Evolutionary conservation across 164 flowering plant species (phyloP).

Genomic region (Macadamia integrifolia): DNA sequence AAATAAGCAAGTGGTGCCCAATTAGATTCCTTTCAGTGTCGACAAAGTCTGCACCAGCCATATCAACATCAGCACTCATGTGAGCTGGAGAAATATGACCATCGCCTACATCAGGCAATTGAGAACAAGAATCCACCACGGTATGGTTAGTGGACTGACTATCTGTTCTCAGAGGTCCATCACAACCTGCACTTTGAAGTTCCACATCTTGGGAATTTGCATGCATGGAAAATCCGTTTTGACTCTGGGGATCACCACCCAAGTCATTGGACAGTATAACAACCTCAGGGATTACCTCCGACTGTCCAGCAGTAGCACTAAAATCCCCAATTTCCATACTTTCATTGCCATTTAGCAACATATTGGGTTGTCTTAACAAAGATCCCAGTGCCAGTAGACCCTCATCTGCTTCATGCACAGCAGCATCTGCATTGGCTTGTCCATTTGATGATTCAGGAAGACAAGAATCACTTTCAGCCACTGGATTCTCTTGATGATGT

Average conservation of each 20-base stretch:
- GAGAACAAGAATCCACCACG: constrained; percentile 26
- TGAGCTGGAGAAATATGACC: constrained; percentile 27
- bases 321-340: constrained; percentile 56
- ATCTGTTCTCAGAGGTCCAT: constrained; percentile 30
- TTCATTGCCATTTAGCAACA: constrained; percentile 29
- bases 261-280: constrained; percentile 18
- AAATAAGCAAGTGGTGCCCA: constrained; percentile 24
- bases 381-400: constrained; percentile 24
- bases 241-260: constrained; percentile 20
- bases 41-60: constrained; percentile 34
- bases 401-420: constrained; percentile 29
- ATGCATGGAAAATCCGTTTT: constrained; percentile 15
- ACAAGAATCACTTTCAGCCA: constrained; percentile 24
- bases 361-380: constrained; percentile 26
- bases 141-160: constrained; percentile 32
- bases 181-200: constrained; percentile 21
- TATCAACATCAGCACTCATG: constrained; percentile 54
- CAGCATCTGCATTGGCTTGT: constrained; percentile 24
- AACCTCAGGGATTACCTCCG: constrained; percentile 26
- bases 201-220: constrained; percentile 22
- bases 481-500: constrained; percentile 22
- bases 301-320: constrained; percentile 22
- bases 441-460: constrained; percentile 14
- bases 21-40: constrained; percentile 31
- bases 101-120: constrained; percentile 31